A percentile compares a stretch with the other conserved stretches of the same genome.
Conservation (phyloP, 2,329 filamentous ascomycete genomes). For the Xylaria sp. region DNA sequence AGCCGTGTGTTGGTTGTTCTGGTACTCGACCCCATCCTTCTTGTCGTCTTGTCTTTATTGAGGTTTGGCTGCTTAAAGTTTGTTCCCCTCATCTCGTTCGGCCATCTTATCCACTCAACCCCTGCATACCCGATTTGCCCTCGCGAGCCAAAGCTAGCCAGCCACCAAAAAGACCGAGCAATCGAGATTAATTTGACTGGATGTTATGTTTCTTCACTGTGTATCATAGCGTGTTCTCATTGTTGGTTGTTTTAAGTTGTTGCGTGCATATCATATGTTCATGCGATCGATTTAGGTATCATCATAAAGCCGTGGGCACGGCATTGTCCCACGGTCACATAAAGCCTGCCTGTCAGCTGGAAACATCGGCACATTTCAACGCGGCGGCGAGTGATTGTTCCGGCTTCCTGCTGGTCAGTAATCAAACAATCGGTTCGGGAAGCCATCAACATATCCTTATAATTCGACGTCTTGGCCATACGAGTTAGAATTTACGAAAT, state of each 20-base stretch:
- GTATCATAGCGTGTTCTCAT: slow-evolving; percentile 12
- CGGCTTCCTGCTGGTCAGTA: slow-evolving; percentile 3
- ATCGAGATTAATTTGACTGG: slow-evolving; percentile 39
- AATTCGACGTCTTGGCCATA: slow-evolving; percentile 20
- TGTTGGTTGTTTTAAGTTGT: slow-evolving; percentile 31
- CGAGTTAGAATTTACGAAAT: slow-evolving; percentile 28
- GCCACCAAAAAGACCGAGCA: slow-evolving; percentile 35
- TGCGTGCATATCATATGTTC: slow-evolving; percentile 30
- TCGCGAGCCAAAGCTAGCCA: slow-evolving; percentile 35
- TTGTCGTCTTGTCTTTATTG: slow-evolving; percentile 1
- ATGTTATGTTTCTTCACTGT: slow-evolving; percentile 16
- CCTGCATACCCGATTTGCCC: slow-evolving; percentile 36
- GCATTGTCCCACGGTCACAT: slow-evolving; percentile 19
- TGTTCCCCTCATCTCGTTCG: slow-evolving; percentile 35
- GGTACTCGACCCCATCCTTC: background rate
- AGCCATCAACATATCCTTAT: slow-evolving; percentile 4
- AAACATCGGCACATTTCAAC: slow-evolving; percentile 11
- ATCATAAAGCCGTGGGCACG: slow-evolving; percentile 2
- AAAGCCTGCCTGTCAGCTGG: slow-evolving; percentile 19
- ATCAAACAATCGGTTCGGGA: background rate
- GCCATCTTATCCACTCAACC: slow-evolving; percentile 38
- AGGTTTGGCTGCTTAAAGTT: slow-evolving; percentile 35
- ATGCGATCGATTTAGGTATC: slow-evolving; percentile 28
- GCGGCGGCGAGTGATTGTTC: background rate
- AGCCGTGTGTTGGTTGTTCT: background rate